These are phyloP conservation scores for Venturia oleaginea DNA, from an alignment of 2,329 filamentous ascomycete genomes.

Conservation along the genomic window DNA sequence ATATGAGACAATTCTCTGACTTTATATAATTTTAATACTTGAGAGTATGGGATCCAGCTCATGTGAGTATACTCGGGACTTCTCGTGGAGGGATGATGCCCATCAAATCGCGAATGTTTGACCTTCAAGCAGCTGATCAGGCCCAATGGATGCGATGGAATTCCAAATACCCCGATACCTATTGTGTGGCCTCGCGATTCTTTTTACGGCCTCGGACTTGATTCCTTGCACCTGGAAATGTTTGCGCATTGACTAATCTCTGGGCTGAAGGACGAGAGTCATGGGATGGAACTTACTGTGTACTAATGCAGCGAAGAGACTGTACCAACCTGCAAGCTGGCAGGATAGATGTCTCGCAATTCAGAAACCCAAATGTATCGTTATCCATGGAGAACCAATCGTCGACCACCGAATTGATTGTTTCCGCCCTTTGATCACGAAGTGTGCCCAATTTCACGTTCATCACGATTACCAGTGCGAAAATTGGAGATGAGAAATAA, in stretches of 20 bases:
- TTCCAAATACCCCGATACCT: too few species aligned
- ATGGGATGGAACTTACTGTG: not conserved
- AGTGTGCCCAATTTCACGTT: not conserved
- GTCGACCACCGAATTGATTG: not conserved
- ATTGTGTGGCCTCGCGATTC: too few species aligned
- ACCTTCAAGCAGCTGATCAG: too few species aligned
- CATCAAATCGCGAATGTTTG: not conserved
- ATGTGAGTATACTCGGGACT: not conserved
- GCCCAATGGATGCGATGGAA: too few species aligned
- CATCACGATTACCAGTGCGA: not conserved
- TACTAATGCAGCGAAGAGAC: too few species aligned
- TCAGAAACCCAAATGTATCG: not conserved
- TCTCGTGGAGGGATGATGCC: not conserved
- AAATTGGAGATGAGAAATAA: not conserved
- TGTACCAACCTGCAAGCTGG: too few species aligned
- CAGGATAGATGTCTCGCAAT: too few species aligned
- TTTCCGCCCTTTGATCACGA: not conserved
- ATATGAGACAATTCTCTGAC: not conserved
- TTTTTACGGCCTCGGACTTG: too few species aligned
- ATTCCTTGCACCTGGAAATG: too few species aligned
- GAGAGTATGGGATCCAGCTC: not conserved
- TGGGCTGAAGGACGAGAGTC: not conserved
- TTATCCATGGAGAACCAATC: not conserved
- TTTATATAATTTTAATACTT: not conserved
- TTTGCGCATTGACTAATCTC: not conserved